Base-by-base conservation (phyloP, 202 grass and related monocot genomes). In the Elaeis oleifera region DNA sequence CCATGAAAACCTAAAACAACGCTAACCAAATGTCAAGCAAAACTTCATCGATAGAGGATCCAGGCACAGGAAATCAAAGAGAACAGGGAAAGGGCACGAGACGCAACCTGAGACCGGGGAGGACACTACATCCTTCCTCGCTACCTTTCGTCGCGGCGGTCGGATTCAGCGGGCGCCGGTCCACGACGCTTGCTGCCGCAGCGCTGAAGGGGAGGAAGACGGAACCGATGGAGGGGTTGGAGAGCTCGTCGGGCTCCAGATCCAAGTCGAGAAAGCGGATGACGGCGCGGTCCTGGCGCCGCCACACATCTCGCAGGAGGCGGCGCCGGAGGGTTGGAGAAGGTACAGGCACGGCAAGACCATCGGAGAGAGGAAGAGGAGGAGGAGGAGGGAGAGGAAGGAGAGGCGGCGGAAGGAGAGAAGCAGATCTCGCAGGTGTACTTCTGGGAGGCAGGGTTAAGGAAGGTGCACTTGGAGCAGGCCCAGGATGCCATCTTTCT, bases 261-360 rank as follows among this genome's bases (percentile, higher is more conserved):
- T 53, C 70, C 50, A 63, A 28, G 24, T 63, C 70, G 8, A 16
- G 11, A 19, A 3, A 21, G 25, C 26, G 19, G 36, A 23, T 26
- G 50, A 51, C 2, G 16, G 16, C 13, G 51, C 17, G 28, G 18
- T 20, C 3, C 26, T 15, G 0, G 70, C 19, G 19, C 28, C 50
- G 50, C 59, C 62, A 5, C 36, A 44, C 36, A 63, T 51, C 70
- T 73, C 59, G 59, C 70, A 73, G 13, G 59, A 31, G 50, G 50
- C 18, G 18, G 70, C 50, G 19, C 59, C 26, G 18, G 70, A 16
- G 14, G 15, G 50, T 73, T 73, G 50, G 70, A 73, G 70, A 63
- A 73, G 59, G 70, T 63, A 32, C 70, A 73, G 59, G 50, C 59
- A 48, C 59, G 59, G 59, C 70, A 73, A 19, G 58, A 63, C 70